A percentile compares a stretch with the other conserved stretches of the same genome.
Evolutionary conservation across 306 rosid genomes (phyloP).

Genomic region (Cicer cuneatum): DNA sequence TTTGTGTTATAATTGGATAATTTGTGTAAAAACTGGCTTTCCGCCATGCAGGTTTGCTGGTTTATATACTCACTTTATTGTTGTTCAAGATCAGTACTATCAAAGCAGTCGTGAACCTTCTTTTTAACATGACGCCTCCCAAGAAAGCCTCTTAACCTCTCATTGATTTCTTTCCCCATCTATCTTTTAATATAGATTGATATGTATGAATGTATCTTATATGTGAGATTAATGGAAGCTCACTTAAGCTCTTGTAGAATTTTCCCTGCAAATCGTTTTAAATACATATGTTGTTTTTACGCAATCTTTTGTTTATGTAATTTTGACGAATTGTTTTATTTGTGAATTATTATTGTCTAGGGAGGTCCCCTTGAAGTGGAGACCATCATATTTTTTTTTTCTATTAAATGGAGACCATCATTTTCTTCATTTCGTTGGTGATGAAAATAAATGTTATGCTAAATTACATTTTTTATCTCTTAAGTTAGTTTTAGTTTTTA

Average conservation of each 20-base stretch:
- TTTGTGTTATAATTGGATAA: constrained; percentile 4
- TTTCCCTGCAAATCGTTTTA: background rate
- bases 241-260: background rate
- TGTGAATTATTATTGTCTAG: too few species aligned
- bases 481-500: too few species aligned
- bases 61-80: constrained; percentile 40
- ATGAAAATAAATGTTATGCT: too few species aligned
- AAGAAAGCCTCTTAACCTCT: constrained; percentile 57
- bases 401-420: too few species aligned
- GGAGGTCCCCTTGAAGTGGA: too few species aligned
- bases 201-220: constrained; percentile 25
- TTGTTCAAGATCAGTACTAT: constrained; percentile 44
- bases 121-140: constrained; percentile 84
- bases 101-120: constrained; percentile 49
- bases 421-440: too few species aligned
- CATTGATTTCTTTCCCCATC: background rate
- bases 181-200: background rate
- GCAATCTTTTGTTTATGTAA: background rate
- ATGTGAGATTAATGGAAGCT: constrained; percentile 17
- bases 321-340: too few species aligned
- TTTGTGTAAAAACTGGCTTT: constrained; percentile 4
- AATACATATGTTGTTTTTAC: background rate
- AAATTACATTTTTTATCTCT: too few species aligned
- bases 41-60: constrained; percentile 55
- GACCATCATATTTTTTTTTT: too few species aligned